phyloP scores from a whole-genome alignment of 2,329 filamentous ascomycete genomes.

The Fusarium acutatum region DNA sequence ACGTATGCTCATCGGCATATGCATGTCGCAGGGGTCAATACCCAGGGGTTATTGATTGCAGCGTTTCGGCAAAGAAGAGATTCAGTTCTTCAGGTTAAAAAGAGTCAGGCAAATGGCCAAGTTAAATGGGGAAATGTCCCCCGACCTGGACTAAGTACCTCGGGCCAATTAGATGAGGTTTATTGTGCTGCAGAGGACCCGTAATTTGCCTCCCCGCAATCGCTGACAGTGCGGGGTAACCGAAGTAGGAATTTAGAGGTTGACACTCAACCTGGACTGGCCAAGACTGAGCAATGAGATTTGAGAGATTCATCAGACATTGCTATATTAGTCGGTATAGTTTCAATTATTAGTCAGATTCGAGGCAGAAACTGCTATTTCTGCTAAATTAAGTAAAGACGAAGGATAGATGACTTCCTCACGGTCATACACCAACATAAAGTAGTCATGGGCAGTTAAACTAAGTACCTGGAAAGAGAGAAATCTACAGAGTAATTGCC shows the following conservation, averaged over 20 bases:
- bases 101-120: conserved; percentile 4
- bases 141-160: conserved; percentile 17
- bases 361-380: accelerated
- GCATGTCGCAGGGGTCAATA: not conserved
- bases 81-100: not conserved
- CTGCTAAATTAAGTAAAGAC: not conserved
- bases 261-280: not conserved
- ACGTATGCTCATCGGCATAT: not conserved
- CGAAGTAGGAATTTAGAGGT: not conserved
- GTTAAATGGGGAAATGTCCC: conserved; percentile 37
- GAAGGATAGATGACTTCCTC: not conserved
- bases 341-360: not conserved
- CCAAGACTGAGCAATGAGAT: not conserved
- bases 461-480: no score
- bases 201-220: conserved; percentile 20
- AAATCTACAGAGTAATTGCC: no score
- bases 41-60: not conserved
- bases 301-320: not conserved
- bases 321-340: not conserved
- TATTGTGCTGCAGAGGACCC: not conserved
- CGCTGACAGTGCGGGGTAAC: conserved; percentile 18
- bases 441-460: not conserved
- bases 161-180: conserved; percentile 1
- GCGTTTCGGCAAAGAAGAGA: not conserved
- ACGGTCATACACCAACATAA: not conserved